These are phyloP conservation scores for Bryoerythrophyllum caledonicum DNA, from an alignment of 225 moss, liverwort and hornwort species.

Conservation along the genomic window DNA sequence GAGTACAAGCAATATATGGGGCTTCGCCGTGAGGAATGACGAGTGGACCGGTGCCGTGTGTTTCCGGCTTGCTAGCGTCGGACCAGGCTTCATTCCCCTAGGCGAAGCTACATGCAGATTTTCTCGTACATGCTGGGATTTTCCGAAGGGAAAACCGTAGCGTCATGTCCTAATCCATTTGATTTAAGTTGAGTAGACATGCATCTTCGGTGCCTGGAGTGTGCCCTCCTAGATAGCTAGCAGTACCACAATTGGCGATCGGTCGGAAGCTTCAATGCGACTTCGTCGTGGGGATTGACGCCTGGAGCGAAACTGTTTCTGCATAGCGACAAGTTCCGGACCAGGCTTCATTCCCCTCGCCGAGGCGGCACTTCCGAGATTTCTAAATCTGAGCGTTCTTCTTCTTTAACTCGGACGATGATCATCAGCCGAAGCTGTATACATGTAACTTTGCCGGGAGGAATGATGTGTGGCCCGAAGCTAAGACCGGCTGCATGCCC, in stretches of 20 bases:
- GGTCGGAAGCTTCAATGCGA: background rate
- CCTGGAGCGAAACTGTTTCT: conserved; percentile 11
- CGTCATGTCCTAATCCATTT: too few species aligned
- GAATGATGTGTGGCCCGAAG: conserved; percentile 63
- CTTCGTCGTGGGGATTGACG: conserved; percentile 24
- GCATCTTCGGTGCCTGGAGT: background rate
- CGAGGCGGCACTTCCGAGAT: background rate
- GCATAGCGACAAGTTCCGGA: conserved; percentile 6
- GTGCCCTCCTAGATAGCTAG: background rate
- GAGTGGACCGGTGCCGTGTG: conserved; percentile 29
- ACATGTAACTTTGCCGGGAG: conserved; percentile 43
- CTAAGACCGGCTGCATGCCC: too few species aligned
- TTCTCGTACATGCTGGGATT: background rate
- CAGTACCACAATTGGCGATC: background rate
- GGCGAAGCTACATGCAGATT: conserved; percentile 17
- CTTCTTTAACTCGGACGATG: too few species aligned
- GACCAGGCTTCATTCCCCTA: conserved; percentile 57
- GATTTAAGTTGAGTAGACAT: background rate
- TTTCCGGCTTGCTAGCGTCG: conserved; percentile 7
- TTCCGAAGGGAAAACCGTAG: background rate
- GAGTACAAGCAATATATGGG: background rate
- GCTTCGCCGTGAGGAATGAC: conserved; percentile 39
- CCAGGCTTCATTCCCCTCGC: conserved; percentile 32
- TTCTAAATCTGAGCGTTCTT: background rate
- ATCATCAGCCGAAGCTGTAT: background rate